A percentile compares a stretch with the other conserved stretches of the same genome.
phyloP scores from a whole-genome alignment of 1,139 yeast genomes.

The Taiozyma sp. region DNA sequence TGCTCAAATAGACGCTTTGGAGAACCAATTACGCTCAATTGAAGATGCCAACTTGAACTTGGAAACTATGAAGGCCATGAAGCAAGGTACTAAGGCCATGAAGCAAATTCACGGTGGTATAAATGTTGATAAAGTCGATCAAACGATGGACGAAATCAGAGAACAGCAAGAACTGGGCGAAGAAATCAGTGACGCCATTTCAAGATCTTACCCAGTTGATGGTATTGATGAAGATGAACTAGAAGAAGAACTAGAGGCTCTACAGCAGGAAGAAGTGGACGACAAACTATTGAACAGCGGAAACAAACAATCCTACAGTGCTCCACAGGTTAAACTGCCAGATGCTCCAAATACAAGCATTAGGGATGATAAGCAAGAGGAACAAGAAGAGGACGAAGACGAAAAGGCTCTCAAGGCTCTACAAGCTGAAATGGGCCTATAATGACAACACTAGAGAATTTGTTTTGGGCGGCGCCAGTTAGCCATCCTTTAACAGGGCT shows the following conservation, averaged over 20 bases:
- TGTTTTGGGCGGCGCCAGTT: background rate
- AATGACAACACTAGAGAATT: conserved; percentile 14
- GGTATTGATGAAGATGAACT: conserved; percentile 81
- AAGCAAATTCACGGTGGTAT: conserved; percentile 93
- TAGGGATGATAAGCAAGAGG: conserved; percentile 14
- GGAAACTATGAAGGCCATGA: conserved; percentile 98
- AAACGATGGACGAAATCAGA: conserved; percentile 97
- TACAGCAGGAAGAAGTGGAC: conserved; percentile 76
- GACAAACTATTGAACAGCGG: conserved; percentile 49
- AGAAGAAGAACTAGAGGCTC: conserved; percentile 83
- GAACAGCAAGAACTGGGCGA: conserved; percentile 95
- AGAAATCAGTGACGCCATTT: conserved; percentile 93
- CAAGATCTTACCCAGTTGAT: conserved; percentile 68
- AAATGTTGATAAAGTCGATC: conserved; percentile 94
- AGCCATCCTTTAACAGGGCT: background rate
- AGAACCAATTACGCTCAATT: conserved; percentile 82
- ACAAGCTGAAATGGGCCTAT: conserved; percentile 94
- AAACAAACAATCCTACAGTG: conserved; percentile 20
- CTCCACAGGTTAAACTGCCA: conserved; percentile 29
- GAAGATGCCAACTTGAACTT: conserved; percentile 93
- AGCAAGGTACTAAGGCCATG: conserved; percentile 96
- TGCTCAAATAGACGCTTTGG: conserved; percentile 84
- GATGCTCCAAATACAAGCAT: conserved; percentile 31
- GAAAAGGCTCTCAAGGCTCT: conserved; percentile 86
- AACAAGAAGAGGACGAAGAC: conserved; percentile 55